Evolutionary conservation across 1,284 basidiomycete species (phyloP), one percentile per base, ranked within the genome.

Genomic region (Waitea zeae): DNA sequence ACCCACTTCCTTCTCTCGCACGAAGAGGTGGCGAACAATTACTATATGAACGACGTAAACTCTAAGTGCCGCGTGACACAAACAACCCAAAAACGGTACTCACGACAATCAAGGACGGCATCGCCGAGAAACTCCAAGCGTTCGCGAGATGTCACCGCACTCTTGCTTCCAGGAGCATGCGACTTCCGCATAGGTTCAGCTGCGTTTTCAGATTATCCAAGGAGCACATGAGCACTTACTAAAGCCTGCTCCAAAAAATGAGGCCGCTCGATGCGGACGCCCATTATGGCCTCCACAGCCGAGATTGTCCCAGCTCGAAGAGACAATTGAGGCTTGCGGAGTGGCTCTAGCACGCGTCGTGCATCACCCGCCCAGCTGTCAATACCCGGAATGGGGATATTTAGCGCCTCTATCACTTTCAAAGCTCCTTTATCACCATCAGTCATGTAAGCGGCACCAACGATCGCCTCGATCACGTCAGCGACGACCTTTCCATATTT

Each of bases 121-220:
- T 88, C 83, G 7, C 83, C 83, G 31, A 86, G 58, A 47, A 84
- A 88, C 49, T 87, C 82, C 17, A 86, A 59, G 33, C 79, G 61
- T 46, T 86, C 76, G 43, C 78, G 79, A 22, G 64, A 67, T 12
- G 61, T 66, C 33, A 61, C 11, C 7, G 30, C 17, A 3, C n/a
- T n/a, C n/a, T n/a, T n/a, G n/a, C n/a, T n/a, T n/a, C n/a, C n/a
- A n/a, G n/a, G n/a, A n/a, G n/a, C n/a, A n/a, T n/a, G n/a, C n/a
- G n/a, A n/a, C n/a, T n/a, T n/a, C n/a, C n/a, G n/a, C n/a, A n/a
- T n/a, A n/a, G n/a, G n/a, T n/a, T n/a, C n/a, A n/a, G n/a, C n/a
- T n/a, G n/a, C n/a, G n/a, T n/a, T n/a, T n/a, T n/a, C n/a, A n/a
- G n/a, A n/a, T n/a, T n/a, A n/a, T n/a, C n/a, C n/a, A n/a, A n/a